Conservation (phyloP, 495 filamentous ascomycete species). For the Platismatia glauca region DNA sequence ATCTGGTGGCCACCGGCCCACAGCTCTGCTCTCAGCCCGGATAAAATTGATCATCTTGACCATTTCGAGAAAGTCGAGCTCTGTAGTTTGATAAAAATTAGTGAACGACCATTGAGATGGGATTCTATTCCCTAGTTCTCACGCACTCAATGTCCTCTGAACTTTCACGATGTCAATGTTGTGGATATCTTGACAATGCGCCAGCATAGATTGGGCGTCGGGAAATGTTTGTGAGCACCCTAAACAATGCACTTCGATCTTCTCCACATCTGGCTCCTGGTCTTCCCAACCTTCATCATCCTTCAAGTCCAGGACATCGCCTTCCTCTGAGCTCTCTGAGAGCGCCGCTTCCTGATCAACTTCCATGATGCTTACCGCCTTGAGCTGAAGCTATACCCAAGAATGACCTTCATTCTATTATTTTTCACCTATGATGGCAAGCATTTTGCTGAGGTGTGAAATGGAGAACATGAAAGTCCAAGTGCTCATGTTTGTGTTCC, state of each 20-base stretch:
- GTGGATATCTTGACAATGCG: conserved; percentile 61
- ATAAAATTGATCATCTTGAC: conserved; percentile 85
- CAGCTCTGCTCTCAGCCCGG: conserved; percentile 45
- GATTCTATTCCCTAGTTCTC: neutral
- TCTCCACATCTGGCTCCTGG: conserved; percentile 59
- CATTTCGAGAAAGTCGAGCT: conserved; percentile 70
- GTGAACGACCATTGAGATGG: neutral
- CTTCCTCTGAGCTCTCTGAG: conserved; percentile 42
- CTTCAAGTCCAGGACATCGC: conserved; percentile 33
- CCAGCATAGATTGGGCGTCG: conserved; percentile 56
- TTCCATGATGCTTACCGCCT: conserved; percentile 9
- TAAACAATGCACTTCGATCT: conserved; percentile 57
- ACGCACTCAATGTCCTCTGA: conserved; percentile 53
- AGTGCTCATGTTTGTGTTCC: neutral
- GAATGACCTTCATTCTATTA: neutral
- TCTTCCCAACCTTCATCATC: conserved; percentile 75
- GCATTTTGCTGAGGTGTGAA: neutral
- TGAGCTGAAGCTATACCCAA: neutral
- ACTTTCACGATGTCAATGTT: conserved; percentile 64
- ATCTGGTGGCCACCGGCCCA: conserved; percentile 41
- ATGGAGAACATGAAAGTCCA: neutral
- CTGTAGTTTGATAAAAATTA: conserved; percentile 29
- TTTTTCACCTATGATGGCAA: neutral
- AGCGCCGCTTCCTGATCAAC: conserved; percentile 7
- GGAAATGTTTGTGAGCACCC: conserved; percentile 60